phyloP scores from a whole-genome alignment of 2,329 filamentous ascomycete genomes.

The Beauveria bassiana region DNA sequence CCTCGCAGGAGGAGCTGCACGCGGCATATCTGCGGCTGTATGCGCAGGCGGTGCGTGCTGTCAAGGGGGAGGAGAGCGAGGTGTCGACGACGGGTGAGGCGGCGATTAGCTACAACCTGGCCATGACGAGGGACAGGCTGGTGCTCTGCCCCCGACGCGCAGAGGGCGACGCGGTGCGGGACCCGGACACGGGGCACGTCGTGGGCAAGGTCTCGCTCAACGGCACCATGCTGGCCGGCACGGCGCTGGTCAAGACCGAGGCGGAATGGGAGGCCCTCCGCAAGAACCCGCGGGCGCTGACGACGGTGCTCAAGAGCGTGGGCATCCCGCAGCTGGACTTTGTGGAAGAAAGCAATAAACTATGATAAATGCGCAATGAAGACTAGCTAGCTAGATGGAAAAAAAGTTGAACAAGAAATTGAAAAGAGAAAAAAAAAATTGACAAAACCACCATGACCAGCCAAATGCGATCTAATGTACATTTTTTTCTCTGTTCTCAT shows the following conservation, averaged over 20 bases:
- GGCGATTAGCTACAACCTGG: slow-evolving; percentile 56
- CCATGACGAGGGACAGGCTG: slow-evolving; percentile 46
- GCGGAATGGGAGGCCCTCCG: slow-evolving; percentile 48
- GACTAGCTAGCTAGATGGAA: background rate
- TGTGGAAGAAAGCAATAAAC: slow-evolving; percentile 1
- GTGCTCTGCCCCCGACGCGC: slow-evolving; percentile 46
- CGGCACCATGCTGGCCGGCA: slow-evolving; percentile 56
- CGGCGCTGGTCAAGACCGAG: slow-evolving; percentile 53
- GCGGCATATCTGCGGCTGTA: slow-evolving; percentile 41
- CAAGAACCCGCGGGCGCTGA: slow-evolving; percentile 23
- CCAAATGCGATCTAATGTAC: background rate
- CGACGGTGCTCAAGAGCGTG: slow-evolving; percentile 20
- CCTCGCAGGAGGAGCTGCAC: slow-evolving; percentile 30
- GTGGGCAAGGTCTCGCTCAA: slow-evolving; percentile 46
- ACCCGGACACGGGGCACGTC: slow-evolving; percentile 22
- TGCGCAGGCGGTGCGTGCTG: slow-evolving; percentile 33
- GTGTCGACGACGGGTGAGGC: slow-evolving; percentile 30
- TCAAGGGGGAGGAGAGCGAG: slow-evolving; percentile 15
- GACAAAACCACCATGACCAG: background rate
- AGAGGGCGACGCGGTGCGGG: slow-evolving; percentile 36
- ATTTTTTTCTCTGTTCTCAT: background rate
- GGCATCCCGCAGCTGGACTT: slow-evolving; percentile 20
- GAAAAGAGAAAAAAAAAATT: background rate
- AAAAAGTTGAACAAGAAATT: background rate
- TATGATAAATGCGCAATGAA: background rate